Conservation (phyloP, 2,329 filamentous ascomycete genomes). For the Nothomitra cinnamomea region DNA sequence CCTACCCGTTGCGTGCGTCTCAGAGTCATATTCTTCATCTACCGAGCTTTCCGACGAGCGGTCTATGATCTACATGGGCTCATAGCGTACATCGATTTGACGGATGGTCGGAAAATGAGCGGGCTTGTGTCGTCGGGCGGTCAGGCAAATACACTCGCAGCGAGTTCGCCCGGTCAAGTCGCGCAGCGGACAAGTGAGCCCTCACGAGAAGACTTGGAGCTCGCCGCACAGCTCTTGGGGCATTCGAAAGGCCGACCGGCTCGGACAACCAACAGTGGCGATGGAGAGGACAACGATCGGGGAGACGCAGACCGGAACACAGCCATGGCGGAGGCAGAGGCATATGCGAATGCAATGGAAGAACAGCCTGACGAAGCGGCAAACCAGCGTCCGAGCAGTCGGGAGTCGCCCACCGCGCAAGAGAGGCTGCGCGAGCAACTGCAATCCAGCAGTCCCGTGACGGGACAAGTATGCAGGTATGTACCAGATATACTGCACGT, state of each 20-base stretch:
- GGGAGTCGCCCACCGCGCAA: slow-evolving; percentile 6
- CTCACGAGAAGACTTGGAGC: slow-evolving; percentile 32
- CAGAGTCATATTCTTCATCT: neutral
- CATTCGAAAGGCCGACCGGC: slow-evolving; percentile 23
- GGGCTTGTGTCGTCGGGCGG: slow-evolving; percentile 2
- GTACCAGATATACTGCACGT: neutral
- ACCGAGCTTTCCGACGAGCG: neutral
- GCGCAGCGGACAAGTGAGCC: slow-evolving; percentile 16
- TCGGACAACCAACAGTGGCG: neutral
- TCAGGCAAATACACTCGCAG: slow-evolving; percentile 7
- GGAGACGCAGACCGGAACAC: neutral
- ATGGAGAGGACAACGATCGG: neutral
- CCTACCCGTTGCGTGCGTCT: too few species aligned
- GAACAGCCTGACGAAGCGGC: neutral
- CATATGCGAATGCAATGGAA: neutral
- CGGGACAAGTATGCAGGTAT: slow-evolving; percentile 53
- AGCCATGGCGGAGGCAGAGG: neutral
- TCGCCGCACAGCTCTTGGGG: slow-evolving; percentile 30
- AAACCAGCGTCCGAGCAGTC: neutral
- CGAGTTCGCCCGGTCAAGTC: neutral
- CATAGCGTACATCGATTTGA: neutral
- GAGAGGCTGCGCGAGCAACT: slow-evolving; percentile 8
- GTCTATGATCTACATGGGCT: neutral
- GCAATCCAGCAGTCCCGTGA: slow-evolving; percentile 23
- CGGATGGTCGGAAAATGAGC: slow-evolving; percentile 8